These are phyloP conservation scores for Clarireedia paspali DNA, from an alignment of 2,329 filamentous ascomycete species.

Conservation along the genomic window DNA sequence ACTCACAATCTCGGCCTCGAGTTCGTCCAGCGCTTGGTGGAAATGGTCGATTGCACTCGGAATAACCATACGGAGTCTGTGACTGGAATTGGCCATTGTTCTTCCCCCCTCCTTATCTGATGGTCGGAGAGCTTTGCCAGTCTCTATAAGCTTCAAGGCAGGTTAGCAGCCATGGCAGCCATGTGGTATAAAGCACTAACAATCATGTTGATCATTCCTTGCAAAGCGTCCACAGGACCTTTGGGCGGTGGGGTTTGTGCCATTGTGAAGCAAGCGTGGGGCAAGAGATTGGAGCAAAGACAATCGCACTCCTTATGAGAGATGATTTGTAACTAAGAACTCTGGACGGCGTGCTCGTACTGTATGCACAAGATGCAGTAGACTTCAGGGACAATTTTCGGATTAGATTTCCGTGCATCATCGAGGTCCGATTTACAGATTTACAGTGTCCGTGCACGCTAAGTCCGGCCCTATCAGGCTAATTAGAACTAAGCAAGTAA, in stretches of 20 bases:
- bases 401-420: no score
- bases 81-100: conserved; percentile 26
- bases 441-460: no score
- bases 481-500: no score
- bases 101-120: conserved; percentile 39
- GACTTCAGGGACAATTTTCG: no score
- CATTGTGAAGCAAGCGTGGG: conserved; percentile 10
- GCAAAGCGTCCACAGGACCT: conserved; percentile 34
- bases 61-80: conserved; percentile 20
- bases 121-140: conserved; percentile 47
- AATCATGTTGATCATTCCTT: conserved; percentile 46
- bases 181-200: conserved; percentile 33
- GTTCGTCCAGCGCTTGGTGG: conserved; percentile 46
- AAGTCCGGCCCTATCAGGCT: no score
- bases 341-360: no score
- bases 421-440: no score
- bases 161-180: conserved; percentile 5
- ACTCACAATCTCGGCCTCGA: conserved; percentile 51
- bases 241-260: conserved; percentile 16
- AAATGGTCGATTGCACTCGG: conserved; percentile 27
- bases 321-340: no score
- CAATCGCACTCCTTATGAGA: background rate
- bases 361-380: no score
- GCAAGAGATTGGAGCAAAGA: background rate
- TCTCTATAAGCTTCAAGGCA: conserved; percentile 45